phyloP scores from a whole-genome alignment of 1,139 yeast genomes.

The Yamadazyma diddensiae region DNA sequence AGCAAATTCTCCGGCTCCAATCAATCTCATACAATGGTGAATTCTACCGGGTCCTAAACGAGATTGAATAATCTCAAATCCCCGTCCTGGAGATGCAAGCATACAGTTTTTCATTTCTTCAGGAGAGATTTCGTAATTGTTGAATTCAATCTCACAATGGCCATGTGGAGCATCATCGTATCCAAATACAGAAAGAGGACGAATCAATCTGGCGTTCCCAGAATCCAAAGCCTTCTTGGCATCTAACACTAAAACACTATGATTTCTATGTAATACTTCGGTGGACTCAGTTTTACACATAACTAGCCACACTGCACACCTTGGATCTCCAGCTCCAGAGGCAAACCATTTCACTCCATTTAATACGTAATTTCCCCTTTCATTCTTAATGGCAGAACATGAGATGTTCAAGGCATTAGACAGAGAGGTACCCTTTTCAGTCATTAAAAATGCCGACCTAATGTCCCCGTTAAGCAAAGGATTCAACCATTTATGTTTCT shows the following conservation, averaged over 20 bases:
- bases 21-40: constrained; percentile 71
- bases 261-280: constrained; percentile 46
- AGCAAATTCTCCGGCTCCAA: constrained; percentile 67
- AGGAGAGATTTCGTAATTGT: constrained; percentile 47
- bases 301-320: constrained; percentile 60
- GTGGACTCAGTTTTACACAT: constrained; percentile 58
- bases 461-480: constrained; percentile 60
- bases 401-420: constrained; percentile 68
- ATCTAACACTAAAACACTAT: constrained; percentile 59
- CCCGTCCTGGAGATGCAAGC: constrained; percentile 54
- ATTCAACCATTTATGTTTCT: constrained; percentile 51
- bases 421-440: constrained; percentile 64
- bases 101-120: constrained; percentile 38
- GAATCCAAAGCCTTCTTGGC: constrained; percentile 49
- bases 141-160: constrained; percentile 61
- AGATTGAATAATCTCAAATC: constrained; percentile 68
- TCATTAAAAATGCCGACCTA: constrained; percentile 69
- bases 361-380: constrained; percentile 49
- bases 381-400: constrained; percentile 43
- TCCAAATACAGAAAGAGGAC: constrained; percentile 61
- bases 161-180: constrained; percentile 77
- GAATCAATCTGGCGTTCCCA: constrained; percentile 48
- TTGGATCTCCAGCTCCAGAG: constrained; percentile 73
- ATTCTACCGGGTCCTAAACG: constrained; percentile 72
- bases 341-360: constrained; percentile 77